Percentiles rank a stretch among this genome's conserved stretches.
These are phyloP conservation scores for Alternaria incomplexa DNA, from an alignment of 2,329 filamentous ascomycete genomes.

Conservation along the genomic window DNA sequence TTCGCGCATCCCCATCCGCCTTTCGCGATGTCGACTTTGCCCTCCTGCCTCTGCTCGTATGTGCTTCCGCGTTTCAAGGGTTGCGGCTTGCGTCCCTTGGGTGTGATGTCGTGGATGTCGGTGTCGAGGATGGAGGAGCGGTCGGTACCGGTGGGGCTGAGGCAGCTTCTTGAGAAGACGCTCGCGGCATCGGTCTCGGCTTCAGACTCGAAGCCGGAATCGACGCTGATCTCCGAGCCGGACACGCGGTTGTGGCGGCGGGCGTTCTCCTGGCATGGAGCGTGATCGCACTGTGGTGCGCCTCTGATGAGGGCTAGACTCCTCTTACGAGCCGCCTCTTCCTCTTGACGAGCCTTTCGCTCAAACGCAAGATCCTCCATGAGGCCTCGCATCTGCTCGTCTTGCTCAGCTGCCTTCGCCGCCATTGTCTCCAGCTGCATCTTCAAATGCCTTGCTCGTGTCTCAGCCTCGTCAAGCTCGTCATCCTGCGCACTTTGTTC, in stretches of 20 bases:
- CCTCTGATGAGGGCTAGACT: constrained; percentile 38
- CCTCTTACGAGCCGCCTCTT: constrained; percentile 43
- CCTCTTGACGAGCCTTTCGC: constrained; percentile 40
- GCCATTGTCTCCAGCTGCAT: constrained; percentile 67
- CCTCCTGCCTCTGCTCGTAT: constrained; percentile 52
- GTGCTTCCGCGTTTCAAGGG: constrained; percentile 33
- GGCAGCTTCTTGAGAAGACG: constrained; percentile 48
- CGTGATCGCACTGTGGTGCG: constrained; percentile 23
- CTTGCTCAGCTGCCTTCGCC: constrained; percentile 61
- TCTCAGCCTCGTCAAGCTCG: constrained; percentile 66
- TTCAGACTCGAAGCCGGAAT: constrained; percentile 67
- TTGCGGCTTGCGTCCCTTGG: constrained; percentile 42
- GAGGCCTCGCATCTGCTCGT: constrained; percentile 56
- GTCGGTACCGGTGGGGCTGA: constrained; percentile 44
- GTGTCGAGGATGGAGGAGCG: constrained; percentile 44
- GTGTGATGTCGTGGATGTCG: constrained; percentile 39
- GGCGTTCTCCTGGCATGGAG: constrained; percentile 21
- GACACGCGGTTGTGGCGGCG: constrained; percentile 43
- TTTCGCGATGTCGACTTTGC: constrained; percentile 35
- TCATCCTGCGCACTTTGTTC: constrained; percentile 65
- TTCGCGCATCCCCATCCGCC: constrained; percentile 43
- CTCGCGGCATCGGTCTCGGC: constrained; percentile 57
- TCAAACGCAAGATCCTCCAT: constrained; percentile 45
- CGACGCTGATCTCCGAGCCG: constrained; percentile 50
- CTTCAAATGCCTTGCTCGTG: constrained; percentile 63